Percentiles rank a stretch among this genome's conserved stretches.
Conservation (phyloP, 1,139 yeast species). For the Saccharomyces hybrid region DNA sequence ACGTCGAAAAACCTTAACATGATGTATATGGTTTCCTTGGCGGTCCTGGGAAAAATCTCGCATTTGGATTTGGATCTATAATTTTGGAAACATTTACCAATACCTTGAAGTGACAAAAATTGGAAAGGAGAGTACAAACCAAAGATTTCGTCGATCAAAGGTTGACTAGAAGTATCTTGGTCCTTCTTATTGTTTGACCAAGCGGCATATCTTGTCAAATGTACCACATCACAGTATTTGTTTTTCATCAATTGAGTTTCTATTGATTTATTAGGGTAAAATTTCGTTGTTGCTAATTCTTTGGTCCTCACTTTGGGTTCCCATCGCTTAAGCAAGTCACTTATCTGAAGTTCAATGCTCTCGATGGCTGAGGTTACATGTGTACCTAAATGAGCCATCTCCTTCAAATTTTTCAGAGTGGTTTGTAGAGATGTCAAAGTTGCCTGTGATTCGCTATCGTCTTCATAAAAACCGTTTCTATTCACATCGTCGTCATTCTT, state of each 20-base stretch:
- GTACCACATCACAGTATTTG: conserved; percentile 20
- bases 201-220: conserved; percentile 19
- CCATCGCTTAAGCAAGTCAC: conserved; percentile 15
- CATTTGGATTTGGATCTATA: conserved; percentile 10
- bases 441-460: not conserved
- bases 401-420: not conserved
- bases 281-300: conserved; percentile 5
- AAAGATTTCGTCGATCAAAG: conserved; percentile 25
- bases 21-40: conserved; percentile 28
- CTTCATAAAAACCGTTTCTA: not conserved
- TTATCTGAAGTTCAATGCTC: conserved; percentile 14
- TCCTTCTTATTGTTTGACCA: conserved; percentile 15
- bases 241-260: conserved; percentile 26
- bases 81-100: conserved; percentile 18
- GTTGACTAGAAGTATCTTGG: conserved; percentile 12
- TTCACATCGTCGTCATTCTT: not conserved
- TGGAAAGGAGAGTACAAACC: conserved; percentile 28
- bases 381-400: conserved; percentile 3
- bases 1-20: conserved; percentile 29
- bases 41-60: conserved; percentile 5
- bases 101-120: conserved; percentile 25
- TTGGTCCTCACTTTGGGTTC: conserved; percentile 15
- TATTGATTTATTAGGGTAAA: conserved; percentile 15
- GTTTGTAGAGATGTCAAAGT: not conserved
- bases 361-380: conserved; percentile 13